Conservation (phyloP, 2,329 filamentous ascomycete species). For the Knufia fluminis region DNA sequence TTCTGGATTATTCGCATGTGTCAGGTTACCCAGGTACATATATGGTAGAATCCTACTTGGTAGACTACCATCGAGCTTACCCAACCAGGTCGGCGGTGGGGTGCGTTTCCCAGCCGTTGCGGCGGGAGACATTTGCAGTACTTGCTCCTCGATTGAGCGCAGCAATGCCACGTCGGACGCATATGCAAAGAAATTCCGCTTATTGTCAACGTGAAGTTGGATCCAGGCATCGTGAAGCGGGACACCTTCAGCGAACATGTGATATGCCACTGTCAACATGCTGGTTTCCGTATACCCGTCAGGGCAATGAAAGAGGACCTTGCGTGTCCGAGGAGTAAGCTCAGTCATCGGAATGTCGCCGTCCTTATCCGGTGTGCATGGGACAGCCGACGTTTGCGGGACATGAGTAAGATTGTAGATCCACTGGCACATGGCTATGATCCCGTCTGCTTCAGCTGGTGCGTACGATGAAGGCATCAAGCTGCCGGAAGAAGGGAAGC, state of each 20-base stretch:
- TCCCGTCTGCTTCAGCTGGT: conserved; percentile 70
- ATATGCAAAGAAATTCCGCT: conserved; percentile 94
- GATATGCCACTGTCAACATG: conserved; percentile 80
- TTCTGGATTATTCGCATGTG: conserved; percentile 87
- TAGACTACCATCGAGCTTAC: conserved; percentile 76
- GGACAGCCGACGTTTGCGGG: conserved; percentile 21
- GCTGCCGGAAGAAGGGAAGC: conserved; percentile 92
- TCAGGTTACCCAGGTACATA: conserved; percentile 91
- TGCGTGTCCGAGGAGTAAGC: conserved; percentile 41
- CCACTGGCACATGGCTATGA: conserved; percentile 82
- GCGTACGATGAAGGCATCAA: conserved; percentile 78
- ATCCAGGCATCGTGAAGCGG: conserved; percentile 82
- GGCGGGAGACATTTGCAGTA: conserved; percentile 62
- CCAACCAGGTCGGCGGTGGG: conserved; percentile 65
- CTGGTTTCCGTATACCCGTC: conserved; percentile 96
- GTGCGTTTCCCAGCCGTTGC: conserved; percentile 22
- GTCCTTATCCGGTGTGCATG: conserved; percentile 39
- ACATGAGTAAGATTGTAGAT: conserved; percentile 75
- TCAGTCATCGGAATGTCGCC: conserved; percentile 48
- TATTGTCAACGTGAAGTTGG: conserved; percentile 65
- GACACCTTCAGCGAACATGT: conserved; percentile 78
- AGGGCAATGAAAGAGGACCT: conserved; percentile 81
- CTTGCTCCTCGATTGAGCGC: conserved; percentile 63
- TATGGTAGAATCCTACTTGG: conserved; percentile 84
- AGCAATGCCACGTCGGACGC: conserved; percentile 78